Conservation (phyloP, 2,329 filamentous ascomycete genomes). For the Ceratocystis variospora region DNA sequence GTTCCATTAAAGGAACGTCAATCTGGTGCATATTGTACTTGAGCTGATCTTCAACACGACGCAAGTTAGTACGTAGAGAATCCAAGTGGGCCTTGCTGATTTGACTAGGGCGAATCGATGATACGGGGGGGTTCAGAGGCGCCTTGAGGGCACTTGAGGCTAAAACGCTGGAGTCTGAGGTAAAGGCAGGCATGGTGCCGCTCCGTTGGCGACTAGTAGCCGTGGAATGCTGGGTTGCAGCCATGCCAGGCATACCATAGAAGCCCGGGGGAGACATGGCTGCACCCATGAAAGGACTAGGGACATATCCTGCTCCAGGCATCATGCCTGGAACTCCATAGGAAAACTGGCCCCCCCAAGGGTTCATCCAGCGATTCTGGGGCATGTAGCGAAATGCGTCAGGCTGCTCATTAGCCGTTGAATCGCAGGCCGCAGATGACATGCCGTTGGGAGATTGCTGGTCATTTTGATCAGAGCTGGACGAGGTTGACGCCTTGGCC, state of each 20-base stretch:
- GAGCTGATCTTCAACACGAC: slow-evolving; percentile 40
- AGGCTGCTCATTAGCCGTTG: slow-evolving; percentile 9
- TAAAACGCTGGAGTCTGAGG: not conserved
- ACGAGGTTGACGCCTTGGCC: not conserved
- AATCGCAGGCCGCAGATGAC: not conserved
- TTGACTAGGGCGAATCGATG: slow-evolving; percentile 48
- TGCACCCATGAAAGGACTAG: slow-evolving; percentile 14
- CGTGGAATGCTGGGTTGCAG: slow-evolving; percentile 1
- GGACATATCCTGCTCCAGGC: slow-evolving; percentile 10
- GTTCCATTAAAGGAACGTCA: slow-evolving; percentile 39
- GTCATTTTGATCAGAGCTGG: not conserved
- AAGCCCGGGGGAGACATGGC: slow-evolving; percentile 10
- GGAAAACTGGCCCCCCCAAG: slow-evolving; percentile 18
- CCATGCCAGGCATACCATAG: slow-evolving; percentile 8
- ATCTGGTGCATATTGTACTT: slow-evolving; percentile 50
- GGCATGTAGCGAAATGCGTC: slow-evolving; percentile 13
- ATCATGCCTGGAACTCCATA: slow-evolving; percentile 16
- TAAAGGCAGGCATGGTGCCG: slow-evolving; percentile 1
- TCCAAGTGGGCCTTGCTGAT: slow-evolving; percentile 46
- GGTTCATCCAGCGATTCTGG: slow-evolving; percentile 15
- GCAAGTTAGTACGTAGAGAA: slow-evolving; percentile 35
- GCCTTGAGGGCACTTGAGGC: slow-evolving; percentile 13
- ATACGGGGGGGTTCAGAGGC: slow-evolving; percentile 33
- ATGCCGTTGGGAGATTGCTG: not conserved
- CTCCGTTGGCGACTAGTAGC: slow-evolving; percentile 10